Evolutionary conservation across 2,329 filamentous ascomycete species (phyloP), one percentile per base, ranked within the genome.

Genomic region (Fusarium pseudoanthophilum): DNA sequence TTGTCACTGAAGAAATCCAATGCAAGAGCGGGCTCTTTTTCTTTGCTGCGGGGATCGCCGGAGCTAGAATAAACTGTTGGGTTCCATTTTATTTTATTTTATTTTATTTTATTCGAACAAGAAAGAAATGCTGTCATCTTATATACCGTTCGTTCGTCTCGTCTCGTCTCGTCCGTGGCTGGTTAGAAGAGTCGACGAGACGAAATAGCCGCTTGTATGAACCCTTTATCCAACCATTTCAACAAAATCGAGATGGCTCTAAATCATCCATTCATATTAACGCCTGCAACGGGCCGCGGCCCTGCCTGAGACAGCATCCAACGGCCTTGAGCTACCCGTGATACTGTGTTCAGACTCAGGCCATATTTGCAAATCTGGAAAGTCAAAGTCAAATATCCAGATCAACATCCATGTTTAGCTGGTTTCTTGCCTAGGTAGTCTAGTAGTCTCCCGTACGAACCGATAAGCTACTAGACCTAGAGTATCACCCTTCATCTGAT

Each of bases 201-300:
- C 40, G 36, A 48, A 68, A 46, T 48, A 59, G 30, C 59, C 66
- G 45, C 45, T 52, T 48, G 42, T 48, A 65, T 59, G 30, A 7
- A n/a, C 36, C n/a, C 13, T 15, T 34, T 30, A 21, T 58, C 65
- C 67, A 69, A 69, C 48, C 37, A 21, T 39, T 46, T 52, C 7
- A 21, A 63, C 49, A 26, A 30, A n/a, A 51, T 40, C 18, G 15
- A 32, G 20, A 32, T 28, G 32, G 28, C 26, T 24, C 37, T 53
- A 24, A 48, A 52, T 46, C 63, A 39, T 46, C 14, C 37, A 51
- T 46, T n/a, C 43, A 55, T 45, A 34, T 48, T 20, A 49, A 49
- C 36, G 58, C 24, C 56, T 73, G 66, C 70, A 73, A 63, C 61
- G 60, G 57, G 62, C 70, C 70, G 70, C n/a, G 59, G 34, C 59